Percentiles rank a stretch among this genome's conserved stretches.
phyloP scores from a whole-genome alignment of 202 grass and related monocot genomes.

The Panicum virgatum region DNA sequence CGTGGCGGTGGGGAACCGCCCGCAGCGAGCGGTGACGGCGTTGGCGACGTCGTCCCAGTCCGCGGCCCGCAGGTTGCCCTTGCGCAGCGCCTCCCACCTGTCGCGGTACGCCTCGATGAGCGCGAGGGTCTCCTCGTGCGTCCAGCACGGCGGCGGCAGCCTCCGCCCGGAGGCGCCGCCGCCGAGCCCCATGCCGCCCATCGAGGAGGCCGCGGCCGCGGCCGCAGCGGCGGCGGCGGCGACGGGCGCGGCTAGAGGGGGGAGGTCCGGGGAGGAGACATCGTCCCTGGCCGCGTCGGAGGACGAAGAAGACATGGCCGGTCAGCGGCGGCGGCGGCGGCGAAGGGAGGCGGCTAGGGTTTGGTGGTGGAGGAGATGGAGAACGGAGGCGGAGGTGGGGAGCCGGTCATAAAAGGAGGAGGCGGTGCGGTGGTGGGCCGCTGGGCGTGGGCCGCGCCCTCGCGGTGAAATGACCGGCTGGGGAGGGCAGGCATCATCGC shows the following conservation, averaged over 20 bases:
- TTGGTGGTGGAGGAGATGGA: constrained; percentile 31
- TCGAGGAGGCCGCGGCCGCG: constrained; percentile 49
- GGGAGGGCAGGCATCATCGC: constrained; percentile 24
- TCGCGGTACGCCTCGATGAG: constrained; percentile 93
- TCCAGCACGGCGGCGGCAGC: constrained; percentile 81
- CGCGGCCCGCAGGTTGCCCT: constrained; percentile 84
- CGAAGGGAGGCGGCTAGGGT: constrained; percentile 29
- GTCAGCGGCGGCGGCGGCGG: constrained; percentile 11
- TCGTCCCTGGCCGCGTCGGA: constrained; percentile 20
- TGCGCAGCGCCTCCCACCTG: constrained; percentile 74
- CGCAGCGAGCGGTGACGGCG: constrained; percentile 70
- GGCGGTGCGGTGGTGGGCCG: constrained; percentile 42
- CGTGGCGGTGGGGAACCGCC: constrained; percentile 52
- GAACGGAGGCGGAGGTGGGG: constrained; percentile 41
- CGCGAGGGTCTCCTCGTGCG: constrained; percentile 91
- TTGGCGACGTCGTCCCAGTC: constrained; percentile 94
- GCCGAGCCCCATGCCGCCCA: constrained; percentile 18
- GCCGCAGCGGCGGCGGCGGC: constrained; percentile 35
- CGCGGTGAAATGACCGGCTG: constrained; percentile 66
- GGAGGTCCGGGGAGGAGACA: constrained; percentile 47
- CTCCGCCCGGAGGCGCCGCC: constrained; percentile 32
- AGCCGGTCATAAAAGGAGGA: constrained; percentile 62
- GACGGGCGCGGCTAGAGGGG: constrained; percentile 41
- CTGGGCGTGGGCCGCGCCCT: constrained; percentile 46
- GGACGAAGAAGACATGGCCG: constrained; percentile 39